Evolutionary conservation across 371 early-diverging fungal species (phyloP).

Genomic region (Apophysomyces elegans): DNA sequence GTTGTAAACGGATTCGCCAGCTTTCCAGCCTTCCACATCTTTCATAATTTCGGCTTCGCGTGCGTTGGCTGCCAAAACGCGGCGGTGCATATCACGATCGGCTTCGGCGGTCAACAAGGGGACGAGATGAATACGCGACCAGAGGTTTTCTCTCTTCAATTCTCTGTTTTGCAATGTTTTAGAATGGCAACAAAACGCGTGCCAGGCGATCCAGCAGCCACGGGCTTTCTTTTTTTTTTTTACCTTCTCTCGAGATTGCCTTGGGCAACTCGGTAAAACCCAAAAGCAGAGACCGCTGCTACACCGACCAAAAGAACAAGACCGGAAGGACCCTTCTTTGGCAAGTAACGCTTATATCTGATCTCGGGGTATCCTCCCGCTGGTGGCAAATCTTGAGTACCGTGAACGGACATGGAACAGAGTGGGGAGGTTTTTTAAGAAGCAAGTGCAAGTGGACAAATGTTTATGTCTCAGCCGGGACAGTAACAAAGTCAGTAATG

Average conservation of each 20-base stretch:
- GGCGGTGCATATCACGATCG: constrained; percentile 91
- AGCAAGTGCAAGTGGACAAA: too few species aligned
- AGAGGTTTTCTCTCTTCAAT: constrained; percentile 90
- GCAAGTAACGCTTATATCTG: constrained; percentile 86
- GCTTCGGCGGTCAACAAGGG: constrained; percentile 94
- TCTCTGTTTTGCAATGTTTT: constrained; percentile 62
- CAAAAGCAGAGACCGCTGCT: constrained; percentile 54
- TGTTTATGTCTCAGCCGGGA: too few species aligned
- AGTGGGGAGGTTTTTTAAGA: constrained; percentile 22
- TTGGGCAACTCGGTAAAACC: constrained; percentile 65
- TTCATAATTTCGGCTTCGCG: constrained; percentile 91
- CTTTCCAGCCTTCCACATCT: constrained; percentile 82
- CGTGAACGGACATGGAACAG: constrained; percentile 23
- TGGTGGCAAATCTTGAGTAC: constrained; percentile 76
- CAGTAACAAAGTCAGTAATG: too few species aligned
- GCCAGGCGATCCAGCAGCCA: too few species aligned
- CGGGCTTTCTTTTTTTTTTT: not conserved
- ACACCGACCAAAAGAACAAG: constrained; percentile 59
- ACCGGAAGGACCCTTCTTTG: constrained; percentile 88
- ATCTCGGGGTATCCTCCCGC: constrained; percentile 76
- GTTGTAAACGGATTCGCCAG: constrained; percentile 79
- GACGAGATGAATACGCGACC: constrained; percentile 89
- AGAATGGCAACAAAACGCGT: constrained; percentile 14
- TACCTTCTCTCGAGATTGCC: constrained; percentile 81
- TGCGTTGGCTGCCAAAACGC: constrained; percentile 73